These are phyloP conservation scores for Sporothrix mexicana DNA, from an alignment of 2,329 filamentous ascomycete genomes.

Conservation along the genomic window DNA sequence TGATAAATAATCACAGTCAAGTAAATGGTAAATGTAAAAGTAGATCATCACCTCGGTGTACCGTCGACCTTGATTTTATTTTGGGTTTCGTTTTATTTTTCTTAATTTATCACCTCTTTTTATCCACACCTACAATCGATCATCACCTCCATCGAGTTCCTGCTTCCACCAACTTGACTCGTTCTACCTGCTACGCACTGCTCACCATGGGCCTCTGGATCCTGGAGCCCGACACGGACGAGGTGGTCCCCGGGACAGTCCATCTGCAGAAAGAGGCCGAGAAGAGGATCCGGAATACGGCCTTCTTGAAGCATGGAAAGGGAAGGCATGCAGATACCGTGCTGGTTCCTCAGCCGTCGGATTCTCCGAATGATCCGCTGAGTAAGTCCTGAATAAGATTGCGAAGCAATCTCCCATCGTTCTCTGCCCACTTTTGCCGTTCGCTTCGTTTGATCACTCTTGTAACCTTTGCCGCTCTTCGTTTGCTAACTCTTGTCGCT, in stretches of 20 bases:
- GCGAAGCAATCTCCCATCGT: neutral
- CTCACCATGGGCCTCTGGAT: conserved; percentile 27
- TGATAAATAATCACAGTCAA: no score
- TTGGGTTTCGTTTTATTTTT: no score
- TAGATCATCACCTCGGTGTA: neutral
- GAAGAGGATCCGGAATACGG: conserved; percentile 22
- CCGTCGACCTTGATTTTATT: no score
- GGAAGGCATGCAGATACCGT: conserved; percentile 14
- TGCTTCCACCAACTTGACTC: no score
- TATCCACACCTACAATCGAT: no score
- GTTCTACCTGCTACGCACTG: neutral
- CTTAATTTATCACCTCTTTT: no score
- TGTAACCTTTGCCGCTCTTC: neutral
- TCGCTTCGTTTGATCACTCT: no score
- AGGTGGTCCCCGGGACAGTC: conserved; percentile 27
- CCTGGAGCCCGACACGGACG: conserved; percentile 28
- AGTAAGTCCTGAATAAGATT: neutral
- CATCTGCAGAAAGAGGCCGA: conserved; percentile 21
- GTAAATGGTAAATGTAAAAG: no score
- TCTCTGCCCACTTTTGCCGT: neutral
- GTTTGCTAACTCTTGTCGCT: neutral
- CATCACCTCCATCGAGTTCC: no score
- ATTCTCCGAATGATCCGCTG: conserved; percentile 24
- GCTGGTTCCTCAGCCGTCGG: conserved; percentile 26
- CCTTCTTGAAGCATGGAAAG: conserved; percentile 22